Base-by-base conservation (phyloP, 768 basidiomycete species). In the Paxillus ammoniavirescens region DNA sequence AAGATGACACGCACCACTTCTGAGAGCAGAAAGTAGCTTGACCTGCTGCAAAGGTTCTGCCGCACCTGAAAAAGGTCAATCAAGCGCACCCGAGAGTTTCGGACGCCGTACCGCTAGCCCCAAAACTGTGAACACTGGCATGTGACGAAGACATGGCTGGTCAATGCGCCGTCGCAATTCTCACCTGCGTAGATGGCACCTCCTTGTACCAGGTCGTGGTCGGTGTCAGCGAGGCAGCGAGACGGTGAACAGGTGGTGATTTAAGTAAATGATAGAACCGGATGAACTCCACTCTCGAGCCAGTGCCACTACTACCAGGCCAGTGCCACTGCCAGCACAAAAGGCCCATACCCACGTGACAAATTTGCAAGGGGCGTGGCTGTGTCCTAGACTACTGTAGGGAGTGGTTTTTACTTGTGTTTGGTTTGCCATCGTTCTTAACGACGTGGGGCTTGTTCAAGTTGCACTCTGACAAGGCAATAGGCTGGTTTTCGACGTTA, bases 1-100 rank as follows among this genome's bases (percentile, higher is more conserved):
- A n/a, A 8, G 14, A 30, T 18, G 23, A n/a, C 36, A 61, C 79
- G 49, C 50, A 82, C 84, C 86, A 60, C 74, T 82, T 12, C 84
- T 77, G 26, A 87, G 74, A 12, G 86, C 86, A 3, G 82, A 75
- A 10, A 87, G 70, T 7, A 87, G 68, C 63, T 82, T 86, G 49
- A 87, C 83, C 65, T 86, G 84, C 58, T 82, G 82, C 12, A 86
- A 63, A 30, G 84, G 79, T 35, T 73, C 73, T n/a, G 48, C 60
- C 5, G 53, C 41, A n/a, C 58, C 69, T 70, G 42, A 47, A 49
- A 49, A 15, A 21, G 42, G 31, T 31, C 10, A 36, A 21, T 40
- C 9, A 2, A 23, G 38, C 40, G 12, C 28, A 23, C 26, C 18
- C 18, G 21, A 47, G 28, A 43, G 14, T 26, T 14, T 41, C 5